A percentile compares a stretch with the other conserved stretches of the same genome.
phyloP scores from a whole-genome alignment of 2,329 filamentous ascomycete species.

The Colletotrichum truncatum region DNA sequence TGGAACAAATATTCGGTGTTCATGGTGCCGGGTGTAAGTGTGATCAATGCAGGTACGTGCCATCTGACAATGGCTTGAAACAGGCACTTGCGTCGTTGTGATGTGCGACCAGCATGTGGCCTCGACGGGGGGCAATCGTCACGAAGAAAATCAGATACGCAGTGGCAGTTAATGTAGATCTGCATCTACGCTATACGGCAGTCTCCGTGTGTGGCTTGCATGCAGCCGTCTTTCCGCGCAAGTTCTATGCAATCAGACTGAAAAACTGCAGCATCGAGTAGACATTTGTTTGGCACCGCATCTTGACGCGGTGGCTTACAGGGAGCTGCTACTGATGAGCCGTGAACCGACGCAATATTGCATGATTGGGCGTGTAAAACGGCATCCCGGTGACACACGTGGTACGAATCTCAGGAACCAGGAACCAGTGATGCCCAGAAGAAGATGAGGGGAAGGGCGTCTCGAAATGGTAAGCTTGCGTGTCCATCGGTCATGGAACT shows the following conservation, averaged over 20 bases:
- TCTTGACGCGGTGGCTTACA: conserved; percentile 13
- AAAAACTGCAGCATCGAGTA: not conserved
- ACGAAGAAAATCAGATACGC: not conserved
- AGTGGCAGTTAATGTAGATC: conserved; percentile 7
- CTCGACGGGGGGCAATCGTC: not conserved
- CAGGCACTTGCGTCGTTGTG: not conserved
- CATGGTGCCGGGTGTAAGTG: not conserved
- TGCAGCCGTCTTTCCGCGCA: conserved; percentile 5
- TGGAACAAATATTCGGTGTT: too few species aligned
- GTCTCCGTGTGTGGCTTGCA: not conserved
- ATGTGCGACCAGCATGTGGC: not conserved
- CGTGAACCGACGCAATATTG: not conserved
- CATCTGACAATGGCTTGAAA: conserved; percentile 21
- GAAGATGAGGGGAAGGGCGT: not conserved
- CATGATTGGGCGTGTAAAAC: conserved; percentile 3
- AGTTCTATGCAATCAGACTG: not conserved
- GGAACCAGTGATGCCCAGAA: not conserved
- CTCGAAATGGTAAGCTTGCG: not conserved
- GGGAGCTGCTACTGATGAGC: too few species aligned
- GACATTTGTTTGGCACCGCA: not conserved
- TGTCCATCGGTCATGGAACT: not conserved
- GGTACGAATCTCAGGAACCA: not conserved
- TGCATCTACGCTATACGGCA: conserved; percentile 6
- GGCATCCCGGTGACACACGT: conserved; percentile 10
- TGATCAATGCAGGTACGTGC: conserved; percentile 4